Evolutionary conservation across 495 filamentous ascomycete species (phyloP).

Genomic region (Hamigera avellanea): DNA sequence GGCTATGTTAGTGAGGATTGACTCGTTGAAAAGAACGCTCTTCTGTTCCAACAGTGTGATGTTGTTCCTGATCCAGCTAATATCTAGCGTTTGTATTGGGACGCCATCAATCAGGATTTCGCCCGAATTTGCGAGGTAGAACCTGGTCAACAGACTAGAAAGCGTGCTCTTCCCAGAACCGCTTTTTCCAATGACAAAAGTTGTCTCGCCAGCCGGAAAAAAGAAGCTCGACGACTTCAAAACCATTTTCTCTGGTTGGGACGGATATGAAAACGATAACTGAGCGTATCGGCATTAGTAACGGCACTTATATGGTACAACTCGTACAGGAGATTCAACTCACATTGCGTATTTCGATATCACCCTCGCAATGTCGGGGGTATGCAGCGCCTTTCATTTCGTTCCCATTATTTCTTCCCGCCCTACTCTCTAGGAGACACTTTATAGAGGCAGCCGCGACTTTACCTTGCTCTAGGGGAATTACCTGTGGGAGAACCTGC

Average conservation of each 20-base stretch:
- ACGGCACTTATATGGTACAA: background rate
- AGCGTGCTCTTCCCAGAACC: conserved; percentile 93
- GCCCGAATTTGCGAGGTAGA: conserved; percentile 59
- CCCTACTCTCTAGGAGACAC: conserved; percentile 21
- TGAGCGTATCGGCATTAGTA: conserved; percentile 15
- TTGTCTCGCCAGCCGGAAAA: conserved; percentile 63
- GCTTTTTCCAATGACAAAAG: conserved; percentile 75
- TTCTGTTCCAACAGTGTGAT: conserved; percentile 77
- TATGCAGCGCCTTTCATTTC: conserved; percentile 13
- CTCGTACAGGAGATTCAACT: conserved; percentile 13
- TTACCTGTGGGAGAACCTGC: conserved; percentile 58
- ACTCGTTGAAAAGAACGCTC: conserved; percentile 75
- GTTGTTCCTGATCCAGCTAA: conserved; percentile 66
- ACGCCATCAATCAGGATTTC: conserved; percentile 58
- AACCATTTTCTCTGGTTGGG: conserved; percentile 49
- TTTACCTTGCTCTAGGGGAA: conserved; percentile 69
- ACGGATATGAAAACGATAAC: conserved; percentile 80
- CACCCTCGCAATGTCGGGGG: conserved; percentile 41
- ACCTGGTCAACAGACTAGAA: conserved; percentile 63
- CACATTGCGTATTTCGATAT: conserved; percentile 62
- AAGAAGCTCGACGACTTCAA: conserved; percentile 49
- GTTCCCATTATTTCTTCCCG: conserved; percentile 10
- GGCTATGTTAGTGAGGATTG: conserved; percentile 68
- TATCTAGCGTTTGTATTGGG: conserved; percentile 48
- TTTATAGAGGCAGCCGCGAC: conserved; percentile 54